Evolutionary conservation across 768 basidiomycete species (phyloP).

Genomic region (Amanita exitialis): DNA sequence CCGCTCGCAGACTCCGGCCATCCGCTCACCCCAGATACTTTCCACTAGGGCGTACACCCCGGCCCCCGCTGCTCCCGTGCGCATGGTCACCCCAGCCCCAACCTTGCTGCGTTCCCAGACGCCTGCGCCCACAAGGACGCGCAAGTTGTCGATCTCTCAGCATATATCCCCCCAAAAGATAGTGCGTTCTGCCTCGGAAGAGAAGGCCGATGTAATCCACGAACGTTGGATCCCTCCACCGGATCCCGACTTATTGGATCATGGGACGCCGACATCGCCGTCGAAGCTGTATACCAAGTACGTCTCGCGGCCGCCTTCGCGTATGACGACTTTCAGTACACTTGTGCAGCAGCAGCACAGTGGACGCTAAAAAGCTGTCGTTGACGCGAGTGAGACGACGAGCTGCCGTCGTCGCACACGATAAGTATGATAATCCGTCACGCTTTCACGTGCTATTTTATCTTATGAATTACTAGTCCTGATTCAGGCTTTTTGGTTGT

Average conservation of each 20-base stretch:
- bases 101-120: slow-evolving; percentile 18
- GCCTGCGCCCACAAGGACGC: slow-evolving; percentile 29
- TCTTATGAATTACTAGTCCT: background rate
- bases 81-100: slow-evolving; percentile 15
- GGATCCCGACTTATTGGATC: slow-evolving; percentile 9
- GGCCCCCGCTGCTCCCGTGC: slow-evolving; percentile 18
- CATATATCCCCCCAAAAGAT: slow-evolving; percentile 47
- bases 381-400: slow-evolving; percentile 2
- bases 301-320: slow-evolving; percentile 5
- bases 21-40: slow-evolving; percentile 14
- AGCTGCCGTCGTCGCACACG: background rate
- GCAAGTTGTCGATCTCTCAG: slow-evolving; percentile 30
- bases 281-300: slow-evolving; percentile 4
- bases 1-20: slow-evolving; percentile 20
- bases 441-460: background rate
- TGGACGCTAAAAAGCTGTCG: slow-evolving; percentile 1
- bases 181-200: slow-evolving; percentile 52
- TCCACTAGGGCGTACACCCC: slow-evolving; percentile 22
- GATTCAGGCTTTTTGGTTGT: slow-evolving; percentile 1
- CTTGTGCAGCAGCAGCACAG: slow-evolving; percentile 5
- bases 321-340: slow-evolving; percentile 7
- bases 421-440: slow-evolving; percentile 1
- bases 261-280: slow-evolving; percentile 2
- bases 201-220: slow-evolving; percentile 44
- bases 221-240: slow-evolving; percentile 57